A percentile compares a stretch with the other conserved stretches of the same genome.
These are phyloP conservation scores for Boletus reticuloceps DNA, from an alignment of 768 basidiomycete species.

Conservation along the genomic window DNA sequence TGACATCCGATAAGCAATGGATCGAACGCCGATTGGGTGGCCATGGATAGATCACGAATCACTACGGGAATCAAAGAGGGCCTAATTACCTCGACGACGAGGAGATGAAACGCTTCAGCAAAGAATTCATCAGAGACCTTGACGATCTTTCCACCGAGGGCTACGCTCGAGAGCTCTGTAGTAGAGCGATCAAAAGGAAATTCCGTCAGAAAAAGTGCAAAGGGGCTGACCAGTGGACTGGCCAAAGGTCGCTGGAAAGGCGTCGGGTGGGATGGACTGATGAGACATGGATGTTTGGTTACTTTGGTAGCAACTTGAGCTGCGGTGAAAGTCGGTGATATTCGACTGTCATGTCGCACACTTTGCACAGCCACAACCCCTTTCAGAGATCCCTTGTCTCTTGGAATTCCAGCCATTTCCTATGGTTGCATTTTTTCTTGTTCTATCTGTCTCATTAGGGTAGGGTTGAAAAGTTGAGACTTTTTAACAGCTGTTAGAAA, in stretches of 20 bases:
- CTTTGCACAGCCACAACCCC: no score
- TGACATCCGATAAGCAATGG: neutral
- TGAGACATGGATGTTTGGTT: conserved; percentile 41
- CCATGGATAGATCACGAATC: no score
- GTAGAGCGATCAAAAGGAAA: neutral
- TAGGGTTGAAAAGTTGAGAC: no score
- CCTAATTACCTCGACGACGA: conserved; percentile 69
- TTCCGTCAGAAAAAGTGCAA: neutral
- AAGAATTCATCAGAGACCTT: conserved; percentile 96
- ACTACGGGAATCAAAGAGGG: neutral
- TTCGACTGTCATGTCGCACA: no score
- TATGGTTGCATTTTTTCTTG: no score
- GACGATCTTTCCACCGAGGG: conserved; percentile 73
- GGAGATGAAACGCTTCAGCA: conserved; percentile 77
- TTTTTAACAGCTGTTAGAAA: no score
- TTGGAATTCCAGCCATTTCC: no score
- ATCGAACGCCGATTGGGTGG: neutral
- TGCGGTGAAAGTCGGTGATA: no score
- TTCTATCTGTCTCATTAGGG: no score
- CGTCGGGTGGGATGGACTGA: conserved; percentile 42
- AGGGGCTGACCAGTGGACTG: conserved; percentile 45
- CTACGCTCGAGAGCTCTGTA: conserved; percentile 84
- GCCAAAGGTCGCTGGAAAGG: conserved; percentile 48
- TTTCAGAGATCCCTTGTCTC: no score
- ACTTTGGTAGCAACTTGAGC: no score